Base-by-base conservation (phyloP, 768 basidiomycete genomes). In the Candolleomyces eurysporus region DNA sequence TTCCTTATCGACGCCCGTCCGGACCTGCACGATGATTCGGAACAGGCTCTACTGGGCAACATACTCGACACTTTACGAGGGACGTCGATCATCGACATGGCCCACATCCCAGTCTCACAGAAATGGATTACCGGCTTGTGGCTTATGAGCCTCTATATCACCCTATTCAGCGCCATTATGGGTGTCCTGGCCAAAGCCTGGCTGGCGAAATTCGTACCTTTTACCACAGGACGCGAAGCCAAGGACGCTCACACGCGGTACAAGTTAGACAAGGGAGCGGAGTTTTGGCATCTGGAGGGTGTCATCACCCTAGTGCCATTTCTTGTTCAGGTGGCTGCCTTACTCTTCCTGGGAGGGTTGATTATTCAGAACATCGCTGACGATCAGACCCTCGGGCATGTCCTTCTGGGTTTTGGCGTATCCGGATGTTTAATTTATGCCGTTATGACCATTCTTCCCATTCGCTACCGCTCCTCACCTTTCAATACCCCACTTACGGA, bases 101-200 rank as follows among this genome's bases (percentile, higher is more conserved):
- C 65, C 39, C 30, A 30, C 16, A 67, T 68, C 0, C 57, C 67
- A 22, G 49, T 59, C 1, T 39, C 64, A 16, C 21, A 65, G 26
- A 56, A 70, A 11, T 63, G 64, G 53, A 63, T 64, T 22, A 73
- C 70, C 52, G 59, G 67, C 5, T 58, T 70, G 3, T 70, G 69
- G 69, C 68, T 69, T 49, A 62, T 68, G 17, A 71, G 70, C 36
- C 62, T 73, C n/a, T 64, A 64, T 17, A 67, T 64, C 43, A 67
- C 65, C 10, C 61, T 71, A 6, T 66, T 65, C 30, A 64, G 69
- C 63, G 70, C 72, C 5, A 66, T 73, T 49, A 64, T 64, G 19
- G 69, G 67, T 17, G 69, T 68, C 32, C 65, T 73, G 11, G 68
- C 66, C n/a, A 67, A 67, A 60, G 63, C 64, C 31, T 67, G 66